Conservation (phyloP, 2,329 filamentous ascomycete genomes). For the Paramyrothecium sp. region DNA sequence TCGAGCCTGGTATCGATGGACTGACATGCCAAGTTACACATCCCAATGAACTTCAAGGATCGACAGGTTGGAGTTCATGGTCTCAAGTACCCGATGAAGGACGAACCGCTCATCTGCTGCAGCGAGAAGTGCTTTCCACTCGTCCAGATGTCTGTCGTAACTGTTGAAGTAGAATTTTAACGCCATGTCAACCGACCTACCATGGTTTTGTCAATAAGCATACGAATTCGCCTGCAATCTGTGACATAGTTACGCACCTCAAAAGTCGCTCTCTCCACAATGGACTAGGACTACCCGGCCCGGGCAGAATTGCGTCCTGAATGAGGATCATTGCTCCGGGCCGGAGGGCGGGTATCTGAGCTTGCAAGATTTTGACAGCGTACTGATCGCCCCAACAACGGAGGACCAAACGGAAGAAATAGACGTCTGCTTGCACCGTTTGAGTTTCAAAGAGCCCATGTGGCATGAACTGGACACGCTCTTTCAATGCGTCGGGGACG, state of each 20-base stretch:
- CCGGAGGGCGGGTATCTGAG: neutral
- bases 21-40: neutral
- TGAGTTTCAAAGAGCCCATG: neutral
- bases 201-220: neutral
- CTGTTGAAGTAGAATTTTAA: neutral
- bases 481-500: neutral
- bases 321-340: neutral
- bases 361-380: conserved; percentile 1
- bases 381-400: neutral
- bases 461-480: neutral
- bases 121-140: neutral
- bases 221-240: neutral
- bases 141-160: neutral
- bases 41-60: neutral
- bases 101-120: neutral
- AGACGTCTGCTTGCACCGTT: neutral
- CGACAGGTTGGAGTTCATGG: neutral
- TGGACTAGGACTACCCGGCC: neutral
- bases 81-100: neutral
- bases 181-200: neutral
- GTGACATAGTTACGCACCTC: neutral
- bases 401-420: neutral
- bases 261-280: neutral
- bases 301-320: neutral
- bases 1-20: neutral